Evolutionary conservation across 1,284 basidiomycete species (phyloP).

Genomic region (Papiliotrema nemorosa): DNA sequence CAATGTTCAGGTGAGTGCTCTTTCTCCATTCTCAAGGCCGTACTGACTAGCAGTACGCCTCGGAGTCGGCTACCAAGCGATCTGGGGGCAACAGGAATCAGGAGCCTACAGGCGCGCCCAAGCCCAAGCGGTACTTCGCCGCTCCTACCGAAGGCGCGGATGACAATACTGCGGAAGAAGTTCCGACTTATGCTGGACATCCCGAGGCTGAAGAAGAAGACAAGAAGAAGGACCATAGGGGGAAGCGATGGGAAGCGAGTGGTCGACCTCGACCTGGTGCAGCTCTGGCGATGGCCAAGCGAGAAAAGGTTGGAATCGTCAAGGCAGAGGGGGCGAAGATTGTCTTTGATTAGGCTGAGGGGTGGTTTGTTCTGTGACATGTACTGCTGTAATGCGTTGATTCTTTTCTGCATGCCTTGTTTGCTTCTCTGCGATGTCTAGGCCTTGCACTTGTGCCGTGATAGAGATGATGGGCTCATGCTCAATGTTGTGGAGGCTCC

Average conservation of each 20-base stretch:
- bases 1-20: conserved; percentile 61
- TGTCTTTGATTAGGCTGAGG: conserved; percentile 57
- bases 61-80: conserved; percentile 39
- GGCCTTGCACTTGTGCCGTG: no score
- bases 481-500: no score
- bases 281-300: conserved; percentile 79
- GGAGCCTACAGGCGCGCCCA: background rate
- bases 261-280: conserved; percentile 78
- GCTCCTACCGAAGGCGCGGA: background rate
- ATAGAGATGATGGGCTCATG: no score
- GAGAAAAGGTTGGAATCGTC: conserved; percentile 80
- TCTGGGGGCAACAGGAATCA: conserved; percentile 6
- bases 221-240: conserved; percentile 33
- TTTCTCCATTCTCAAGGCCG: background rate
- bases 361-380: background rate
- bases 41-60: conserved; percentile 48
- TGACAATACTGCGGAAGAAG: background rate
- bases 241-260: conserved; percentile 47
- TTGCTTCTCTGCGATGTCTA: no score
- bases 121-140: background rate
- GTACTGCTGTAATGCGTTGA: no score
- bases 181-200: background rate
- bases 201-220: background rate
- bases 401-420: no score
- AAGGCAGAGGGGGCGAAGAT: conserved; percentile 71